Evolutionary conservation across 257 asterid genomes (phyloP).

Genomic region (Solanum virginianum): DNA sequence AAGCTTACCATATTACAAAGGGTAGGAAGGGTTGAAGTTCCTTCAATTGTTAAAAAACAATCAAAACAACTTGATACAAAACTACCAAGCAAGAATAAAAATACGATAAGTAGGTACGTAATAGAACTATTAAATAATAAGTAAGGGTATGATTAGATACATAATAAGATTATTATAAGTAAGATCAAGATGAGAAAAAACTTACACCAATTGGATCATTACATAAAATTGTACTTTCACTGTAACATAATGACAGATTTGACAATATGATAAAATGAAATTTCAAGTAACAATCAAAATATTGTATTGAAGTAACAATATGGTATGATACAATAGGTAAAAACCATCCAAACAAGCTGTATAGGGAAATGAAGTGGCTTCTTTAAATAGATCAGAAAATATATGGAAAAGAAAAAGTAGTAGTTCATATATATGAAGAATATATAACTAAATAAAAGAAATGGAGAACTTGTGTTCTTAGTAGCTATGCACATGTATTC

Average conservation of each 20-base stretch:
- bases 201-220: background rate
- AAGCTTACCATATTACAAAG: background rate
- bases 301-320: background rate
- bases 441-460: too few species aligned
- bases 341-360: background rate
- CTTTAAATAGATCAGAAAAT: background rate
- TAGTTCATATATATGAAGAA: background rate
- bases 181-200: background rate
- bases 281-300: background rate
- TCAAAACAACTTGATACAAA: background rate
- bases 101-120: too few species aligned
- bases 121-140: too few species aligned
- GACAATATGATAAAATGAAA: background rate
- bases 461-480: background rate
- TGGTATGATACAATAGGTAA: background rate
- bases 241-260: background rate
- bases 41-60: background rate
- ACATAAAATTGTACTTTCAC: too few species aligned
- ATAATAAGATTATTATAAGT: background rate
- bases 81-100: background rate
- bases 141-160: background rate
- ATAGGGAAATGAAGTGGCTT: background rate
- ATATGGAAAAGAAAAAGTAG: background rate
- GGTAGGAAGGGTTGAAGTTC: background rate
- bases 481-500: background rate